phyloP scores from a whole-genome alignment of 2,329 filamentous ascomycete species.

The Claviceps spartinae region DNA sequence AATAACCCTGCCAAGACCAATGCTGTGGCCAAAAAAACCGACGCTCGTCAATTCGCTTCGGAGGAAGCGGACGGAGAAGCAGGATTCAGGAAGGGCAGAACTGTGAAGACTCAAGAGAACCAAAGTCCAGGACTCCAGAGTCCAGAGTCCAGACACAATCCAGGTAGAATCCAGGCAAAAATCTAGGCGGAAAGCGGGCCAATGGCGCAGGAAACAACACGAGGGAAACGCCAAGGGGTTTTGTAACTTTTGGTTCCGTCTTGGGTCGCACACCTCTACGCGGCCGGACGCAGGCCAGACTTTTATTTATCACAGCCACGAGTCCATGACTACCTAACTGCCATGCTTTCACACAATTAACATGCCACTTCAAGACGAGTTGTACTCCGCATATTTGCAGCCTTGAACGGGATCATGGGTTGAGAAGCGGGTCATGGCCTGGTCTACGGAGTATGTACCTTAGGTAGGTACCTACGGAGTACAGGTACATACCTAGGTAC shows the following conservation, averaged over 20 bases:
- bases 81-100: not conserved
- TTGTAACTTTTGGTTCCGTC: not conserved
- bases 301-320: not conserved
- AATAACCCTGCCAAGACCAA: not conserved
- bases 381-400: not conserved
- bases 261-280: not conserved
- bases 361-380: not conserved
- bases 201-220: not conserved
- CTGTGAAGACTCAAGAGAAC: not conserved
- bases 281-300: too few species aligned
- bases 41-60: not conserved
- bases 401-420: not conserved
- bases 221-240: not conserved
- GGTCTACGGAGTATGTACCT: not conserved
- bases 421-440: not conserved
- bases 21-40: not conserved
- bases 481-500: too few species aligned
- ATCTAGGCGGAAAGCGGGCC: not conserved
- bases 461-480: too few species aligned
- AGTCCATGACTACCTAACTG: not conserved
- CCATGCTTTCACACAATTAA: not conserved
- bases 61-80: not conserved
- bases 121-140: too few species aligned
- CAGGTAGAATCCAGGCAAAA: not conserved
- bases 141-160: not conserved